Base-by-base conservation (phyloP, 108 stramenopile genomes). In the Bacterosira constricta region DNA sequence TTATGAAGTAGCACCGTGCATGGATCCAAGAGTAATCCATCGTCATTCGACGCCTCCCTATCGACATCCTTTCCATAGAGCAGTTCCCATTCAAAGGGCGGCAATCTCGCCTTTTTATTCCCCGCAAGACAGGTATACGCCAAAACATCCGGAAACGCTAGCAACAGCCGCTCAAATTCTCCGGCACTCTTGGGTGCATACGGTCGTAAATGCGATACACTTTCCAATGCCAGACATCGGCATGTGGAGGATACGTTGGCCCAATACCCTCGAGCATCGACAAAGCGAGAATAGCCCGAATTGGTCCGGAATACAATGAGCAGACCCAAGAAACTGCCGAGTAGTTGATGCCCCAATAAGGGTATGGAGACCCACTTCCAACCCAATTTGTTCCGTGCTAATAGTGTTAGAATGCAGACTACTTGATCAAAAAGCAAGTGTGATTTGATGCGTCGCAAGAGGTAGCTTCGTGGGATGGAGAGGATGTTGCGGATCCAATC, bases 221-320 rank as follows among this genome's bases (percentile, higher is more conserved):
- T 64, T 36, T 80, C 69, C 29, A 85, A 53, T 6, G 86, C 88
- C 46, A 86, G 31, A 44, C 80, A 83, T 4, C 88, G 73, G 45
- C 83, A 72, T 0, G 53, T 63, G 44, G 71, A 35, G 25, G 69
- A 57, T 42, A 80, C 41, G 26, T 69, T 76, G 54, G 79, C 59
- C 86, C 86, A 89, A 44, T 83, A 46, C 39, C 75, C 77, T 44
- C 86, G 58, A 30, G 85, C 88, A 37, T 89, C 88, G 75, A 79
- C 83, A 58, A 84, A 88, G 18, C 87, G 76, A 23, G 64, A 36
- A 50, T 92, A 92, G 23, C 88, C 80, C 20, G 76, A 55, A 62
- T 92, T 92, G n/a, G 90, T 92, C 29, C 84, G 81, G 59, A 92
- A 92, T 6, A 87, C 90, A 15, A 92, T 84, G 44, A 92, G 66